Conservation (phyloP, 306 rosid genomes). For the Cucurbita moschata region DNA sequence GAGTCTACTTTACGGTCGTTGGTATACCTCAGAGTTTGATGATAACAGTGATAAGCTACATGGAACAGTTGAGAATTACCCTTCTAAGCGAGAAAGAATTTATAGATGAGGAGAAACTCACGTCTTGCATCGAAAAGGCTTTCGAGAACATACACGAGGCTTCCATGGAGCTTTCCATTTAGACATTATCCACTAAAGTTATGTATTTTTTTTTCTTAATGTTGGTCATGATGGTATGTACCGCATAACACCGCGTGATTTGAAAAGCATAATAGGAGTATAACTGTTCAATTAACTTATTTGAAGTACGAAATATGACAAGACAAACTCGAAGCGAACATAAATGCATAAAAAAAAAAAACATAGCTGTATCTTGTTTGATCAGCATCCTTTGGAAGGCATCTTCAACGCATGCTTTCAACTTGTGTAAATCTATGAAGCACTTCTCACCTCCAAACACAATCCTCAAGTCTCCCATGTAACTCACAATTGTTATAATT, state of each 20-base stretch:
- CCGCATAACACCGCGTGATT: no score
- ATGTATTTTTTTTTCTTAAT: no score
- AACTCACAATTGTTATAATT: conserved; percentile 29
- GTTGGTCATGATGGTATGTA: no score
- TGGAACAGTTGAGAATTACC: conserved; percentile 23
- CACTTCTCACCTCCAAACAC: conserved; percentile 26
- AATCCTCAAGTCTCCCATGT: conserved; percentile 27
- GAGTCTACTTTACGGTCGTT: conserved; percentile 21
- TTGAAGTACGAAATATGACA: no score
- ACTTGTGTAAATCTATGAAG: conserved; percentile 23
- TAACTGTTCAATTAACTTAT: no score
- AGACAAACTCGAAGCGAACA: no score
- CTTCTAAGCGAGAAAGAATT: conserved; percentile 21
- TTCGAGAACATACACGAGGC: conserved; percentile 22
- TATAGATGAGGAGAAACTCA: conserved; percentile 23
- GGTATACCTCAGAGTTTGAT: conserved; percentile 42
- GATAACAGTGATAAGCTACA: conserved; percentile 33
- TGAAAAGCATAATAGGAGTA: no score
- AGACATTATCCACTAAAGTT: no score
- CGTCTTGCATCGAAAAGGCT: conserved; percentile 33
- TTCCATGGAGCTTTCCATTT: conserved; percentile 7
- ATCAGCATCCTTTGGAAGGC: conserved; percentile 23
- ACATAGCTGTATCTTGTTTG: no score
- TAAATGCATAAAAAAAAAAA: no score
- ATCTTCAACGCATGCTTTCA: conserved; percentile 31